Evolutionary conservation across 148 eudicot species (phyloP), one percentile per base, ranked within the genome.

Genomic region (Rhododendron simsii): DNA sequence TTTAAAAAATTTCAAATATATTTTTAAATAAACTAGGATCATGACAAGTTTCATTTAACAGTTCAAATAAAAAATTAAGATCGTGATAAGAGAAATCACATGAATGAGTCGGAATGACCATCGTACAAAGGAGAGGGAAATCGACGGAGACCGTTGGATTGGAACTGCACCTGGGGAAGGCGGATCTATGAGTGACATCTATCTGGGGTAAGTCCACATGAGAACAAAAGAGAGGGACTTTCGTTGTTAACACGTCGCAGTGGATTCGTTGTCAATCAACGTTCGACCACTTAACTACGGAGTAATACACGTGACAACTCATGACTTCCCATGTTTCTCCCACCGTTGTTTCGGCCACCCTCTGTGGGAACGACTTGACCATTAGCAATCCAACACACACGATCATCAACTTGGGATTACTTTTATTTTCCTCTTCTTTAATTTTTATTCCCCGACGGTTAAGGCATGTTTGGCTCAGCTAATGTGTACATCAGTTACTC

Each of bases 201-300:
- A 30, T 5, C 13, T 0, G 23, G 39, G 39, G 12, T 14, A 2
- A 65, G n/a, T 2, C 14, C 39, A 28, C 11, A 10, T 33, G 63
- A 13, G 47, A 67, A 21, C 63, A n/a, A 2, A 28, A 0, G 59
- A 55, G 51, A 4, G 7, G 23, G 21, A 15, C 21, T 16, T 55
- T 30, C 30, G 30, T 30, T 55, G 78, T 69, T 71, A 28, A 63
- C 26, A 71, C 59, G 45, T 83, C 85, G 85, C 39, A 45, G 28
- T 18, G 85, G 44, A 83, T 83, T 83, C 7, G 41, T 4, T 83
- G 41, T 48, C 53, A 83, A 83, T 53, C 78, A 39, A 83, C 44
- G 85, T 48, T 28, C 30, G 85, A 83, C 85, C 4, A 3, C 10
- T 3, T 8, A 30, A 9, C 78, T 39, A 37, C 59, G 10, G 44